Percentiles rank a stretch among this genome's conserved stretches.
Conservation (phyloP, 345 rosid genomes). For the Triadica sebifera region DNA sequence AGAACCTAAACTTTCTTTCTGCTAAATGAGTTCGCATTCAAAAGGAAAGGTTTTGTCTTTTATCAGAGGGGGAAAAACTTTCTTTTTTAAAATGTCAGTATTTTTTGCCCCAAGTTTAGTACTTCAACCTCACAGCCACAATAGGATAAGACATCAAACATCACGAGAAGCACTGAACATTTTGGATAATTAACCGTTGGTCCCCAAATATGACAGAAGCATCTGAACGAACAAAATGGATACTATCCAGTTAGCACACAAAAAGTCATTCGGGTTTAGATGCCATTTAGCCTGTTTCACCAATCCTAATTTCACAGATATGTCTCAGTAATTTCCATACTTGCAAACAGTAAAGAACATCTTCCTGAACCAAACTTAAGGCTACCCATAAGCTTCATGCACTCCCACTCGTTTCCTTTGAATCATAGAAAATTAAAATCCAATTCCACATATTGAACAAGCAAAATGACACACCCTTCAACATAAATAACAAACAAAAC, state of each 20-base stretch:
- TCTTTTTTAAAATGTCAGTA: neutral
- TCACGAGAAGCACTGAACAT: neutral
- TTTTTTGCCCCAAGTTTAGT: neutral
- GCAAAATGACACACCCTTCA: neutral
- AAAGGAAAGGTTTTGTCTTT: neutral
- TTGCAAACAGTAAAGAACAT: neutral
- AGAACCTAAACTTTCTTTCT: neutral
- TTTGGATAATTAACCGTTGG: neutral
- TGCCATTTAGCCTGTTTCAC: neutral
- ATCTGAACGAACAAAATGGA: slow-evolving; percentile 5
- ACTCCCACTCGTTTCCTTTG: neutral
- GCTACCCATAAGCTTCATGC: neutral
- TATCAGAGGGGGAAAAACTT: neutral
- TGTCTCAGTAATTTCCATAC: neutral
- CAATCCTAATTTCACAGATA: neutral
- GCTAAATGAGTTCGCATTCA: neutral
- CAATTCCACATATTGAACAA: neutral
- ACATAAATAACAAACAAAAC: neutral
- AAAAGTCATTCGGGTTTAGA: neutral
- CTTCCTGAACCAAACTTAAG: neutral
- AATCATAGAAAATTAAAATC: neutral
- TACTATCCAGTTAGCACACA: neutral
- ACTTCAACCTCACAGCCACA: neutral
- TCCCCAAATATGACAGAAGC: neutral
- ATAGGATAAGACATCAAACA: neutral